A percentile compares a stretch with the other conserved stretches of the same genome.
phyloP scores from a whole-genome alignment of 2,329 filamentous ascomycete genomes.

The Sporothrix humicola region DNA sequence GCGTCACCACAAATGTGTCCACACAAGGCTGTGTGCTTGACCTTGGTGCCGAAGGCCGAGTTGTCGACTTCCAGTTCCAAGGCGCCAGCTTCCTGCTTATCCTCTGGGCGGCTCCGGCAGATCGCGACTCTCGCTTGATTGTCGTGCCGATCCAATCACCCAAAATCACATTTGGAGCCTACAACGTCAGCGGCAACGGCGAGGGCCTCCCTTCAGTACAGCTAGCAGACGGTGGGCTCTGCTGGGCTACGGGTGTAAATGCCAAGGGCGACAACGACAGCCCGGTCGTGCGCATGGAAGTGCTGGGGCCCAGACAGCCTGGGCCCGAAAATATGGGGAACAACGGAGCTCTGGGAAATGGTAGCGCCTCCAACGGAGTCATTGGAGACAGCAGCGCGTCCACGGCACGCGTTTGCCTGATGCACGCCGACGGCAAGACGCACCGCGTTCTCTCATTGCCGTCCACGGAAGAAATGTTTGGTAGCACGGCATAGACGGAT shows the following conservation, averaged over 20 bases:
- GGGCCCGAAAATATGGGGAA: conserved; percentile 11
- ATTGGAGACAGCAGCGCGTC: conserved; percentile 39
- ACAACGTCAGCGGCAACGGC: conserved; percentile 13
- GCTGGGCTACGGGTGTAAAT: conserved; percentile 29
- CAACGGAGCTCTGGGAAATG: neutral
- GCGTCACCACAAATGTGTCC: conserved; percentile 58
- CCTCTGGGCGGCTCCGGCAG: conserved; percentile 55
- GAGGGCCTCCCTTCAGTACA: neutral
- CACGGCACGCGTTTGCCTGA: conserved; percentile 57
- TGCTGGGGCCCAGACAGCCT: conserved; percentile 49
- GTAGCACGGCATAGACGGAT: neutral
- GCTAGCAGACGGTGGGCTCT: conserved; percentile 28
- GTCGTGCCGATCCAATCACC: conserved; percentile 33
- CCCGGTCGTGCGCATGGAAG: conserved; percentile 54
- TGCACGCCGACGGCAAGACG: conserved; percentile 55
- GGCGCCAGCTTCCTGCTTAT: conserved; percentile 66
- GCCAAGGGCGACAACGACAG: conserved; percentile 21
- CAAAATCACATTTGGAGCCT: conserved; percentile 18
- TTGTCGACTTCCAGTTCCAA: conserved; percentile 71
- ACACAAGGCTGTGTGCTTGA: conserved; percentile 51
- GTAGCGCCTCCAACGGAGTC: neutral
- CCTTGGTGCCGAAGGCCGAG: conserved; percentile 48
- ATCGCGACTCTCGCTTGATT: conserved; percentile 32
- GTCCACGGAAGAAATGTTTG: conserved; percentile 36
- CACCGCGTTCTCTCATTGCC: conserved; percentile 57